Base-by-base conservation (phyloP, 1,139 yeast species). In the Yamadazyma oceani region DNA sequence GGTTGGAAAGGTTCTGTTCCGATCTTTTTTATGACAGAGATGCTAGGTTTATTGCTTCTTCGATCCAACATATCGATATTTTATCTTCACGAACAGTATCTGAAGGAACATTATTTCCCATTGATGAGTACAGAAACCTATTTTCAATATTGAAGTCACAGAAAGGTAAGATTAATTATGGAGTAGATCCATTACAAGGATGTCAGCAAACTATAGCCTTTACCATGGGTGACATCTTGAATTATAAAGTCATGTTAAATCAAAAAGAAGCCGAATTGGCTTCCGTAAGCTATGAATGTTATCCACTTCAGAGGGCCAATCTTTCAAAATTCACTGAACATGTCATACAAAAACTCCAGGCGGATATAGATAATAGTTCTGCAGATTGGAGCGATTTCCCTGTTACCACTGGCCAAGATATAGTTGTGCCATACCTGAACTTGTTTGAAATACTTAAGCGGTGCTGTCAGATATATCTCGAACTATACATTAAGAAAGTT, bases 1-100 rank as follows among this genome's bases (percentile, higher is more conserved):
- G 86, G 0, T 57, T 87, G 26, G 31, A 26, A 10, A 35, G 35
- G 17, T 31, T 49, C 5, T 39, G 48, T 25, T 28, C 37, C 14
- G 50, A 46, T 21, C 51, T 52, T 36, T 30, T 43, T 16, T 44
- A 43, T 34, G 46, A 55, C n/a, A 49, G 54, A 37, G 59, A 55
- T 26, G 39, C 46, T 25, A 47, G 49, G 32, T 56, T 50, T 29
- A 34, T 55, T 19, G 35, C 54, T 6, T 48, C 57, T 21, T 51
- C 49, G 35, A 50, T 55, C 40, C 59, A 53, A 30, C 53, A 47
- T 41, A 57, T 54, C 34, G 61, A 56, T 36, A 44, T 56, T 12
- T 40, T 55, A 46, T 50, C 54, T 16, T 48, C 52, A 3, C 39
- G 40, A 11, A 40, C 56, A 1, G 38, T 48, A 14, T 34, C 39